Evolutionary conservation across 495 filamentous ascomycete genomes (phyloP), one percentile per base, ranked within the genome.

Genomic region (Aspergillus saccharolyticus): DNA sequence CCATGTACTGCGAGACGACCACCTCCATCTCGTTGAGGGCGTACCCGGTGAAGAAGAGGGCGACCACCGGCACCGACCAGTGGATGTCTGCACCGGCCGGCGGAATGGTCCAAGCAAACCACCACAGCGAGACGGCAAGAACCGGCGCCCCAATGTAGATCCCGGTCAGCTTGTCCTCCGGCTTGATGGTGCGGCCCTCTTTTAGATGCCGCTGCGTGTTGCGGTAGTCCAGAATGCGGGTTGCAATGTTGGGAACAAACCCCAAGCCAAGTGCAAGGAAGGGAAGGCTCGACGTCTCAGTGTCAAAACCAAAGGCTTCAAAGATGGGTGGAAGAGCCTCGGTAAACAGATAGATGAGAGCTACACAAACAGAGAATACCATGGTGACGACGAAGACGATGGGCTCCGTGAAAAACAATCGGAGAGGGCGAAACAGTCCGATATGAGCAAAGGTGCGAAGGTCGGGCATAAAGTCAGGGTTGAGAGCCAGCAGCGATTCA

Each of bases 61-160:
- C 66, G 0, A 75, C 43, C 2, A 76, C 70, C 0, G 76, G 69
- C 1, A 74, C 69, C 17, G 74, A 65, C 80, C 80, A 83, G 15
- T 66, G 63, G 10, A 64, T 25, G 0, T 53, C 52, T 16, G 60
- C 53, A 1, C 66, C 55, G 4, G 64, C 54, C 0, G 79, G 78
- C 1, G 80, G 80, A 8, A 80, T 71, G 2, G 77, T 80, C 73
- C 74, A 77, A n/a, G 68, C 76, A 53, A 82, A 80, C 74, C 74
- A 78, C 79, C 78, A 83, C 0, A 78, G 62, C 1, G 69, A 69
- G 25, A 72, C 60, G 15, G 76, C 75, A 18, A 79, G 55, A 28
- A 70, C 62, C 1, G 80, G 80, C 0, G 76, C 74, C 1, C 74
- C 79, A 30, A 81, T 60, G 9, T 58, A 68, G 16, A 80, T 72